These are phyloP conservation scores for Pyrenophora seminiperda DNA, from an alignment of 2,329 filamentous ascomycete genomes.

Conservation along the genomic window DNA sequence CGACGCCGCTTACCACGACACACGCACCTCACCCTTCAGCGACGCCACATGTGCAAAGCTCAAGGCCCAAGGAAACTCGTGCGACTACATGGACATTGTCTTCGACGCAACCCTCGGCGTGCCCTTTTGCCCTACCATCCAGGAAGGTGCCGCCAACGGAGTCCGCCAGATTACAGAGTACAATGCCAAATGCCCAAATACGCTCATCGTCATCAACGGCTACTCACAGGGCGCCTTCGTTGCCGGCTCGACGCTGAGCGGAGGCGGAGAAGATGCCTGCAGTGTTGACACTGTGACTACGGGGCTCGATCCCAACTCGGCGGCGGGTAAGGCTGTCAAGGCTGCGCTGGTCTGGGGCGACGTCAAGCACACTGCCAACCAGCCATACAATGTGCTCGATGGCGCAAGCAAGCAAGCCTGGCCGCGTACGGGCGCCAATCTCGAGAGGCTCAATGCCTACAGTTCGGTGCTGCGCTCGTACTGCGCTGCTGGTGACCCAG, in stretches of 20 bases:
- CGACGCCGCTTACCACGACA: conserved; percentile 10
- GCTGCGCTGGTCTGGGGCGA: conserved; percentile 10
- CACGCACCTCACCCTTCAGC: conserved; percentile 8
- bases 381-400: conserved; percentile 12
- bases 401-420: conserved; percentile 11
- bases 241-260: conserved; percentile 7
- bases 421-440: conserved; percentile 9
- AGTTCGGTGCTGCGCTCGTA: conserved; percentile 10
- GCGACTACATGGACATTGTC: conserved; percentile 11
- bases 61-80: conserved; percentile 9
- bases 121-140: conserved; percentile 8
- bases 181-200: conserved; percentile 8
- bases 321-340: conserved; percentile 10
- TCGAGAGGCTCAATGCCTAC: conserved; percentile 7
- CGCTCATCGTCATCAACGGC: conserved; percentile 8
- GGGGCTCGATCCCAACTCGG: conserved; percentile 2
- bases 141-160: conserved; percentile 10
- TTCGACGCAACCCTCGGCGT: conserved; percentile 10
- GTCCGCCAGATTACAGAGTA: conserved; percentile 14
- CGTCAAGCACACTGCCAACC: conserved; percentile 12
- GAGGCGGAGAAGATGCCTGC: conserved; percentile 10
- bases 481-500: conserved; percentile 9
- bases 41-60: conserved; percentile 9
- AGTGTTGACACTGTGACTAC: conserved; percentile 5
- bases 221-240: conserved; percentile 15